A percentile compares a stretch with the other conserved stretches of the same genome.
These are phyloP conservation scores for Polyrhizophydium stewartii DNA, from an alignment of 371 early-diverging fungal species.

Conservation along the genomic window DNA sequence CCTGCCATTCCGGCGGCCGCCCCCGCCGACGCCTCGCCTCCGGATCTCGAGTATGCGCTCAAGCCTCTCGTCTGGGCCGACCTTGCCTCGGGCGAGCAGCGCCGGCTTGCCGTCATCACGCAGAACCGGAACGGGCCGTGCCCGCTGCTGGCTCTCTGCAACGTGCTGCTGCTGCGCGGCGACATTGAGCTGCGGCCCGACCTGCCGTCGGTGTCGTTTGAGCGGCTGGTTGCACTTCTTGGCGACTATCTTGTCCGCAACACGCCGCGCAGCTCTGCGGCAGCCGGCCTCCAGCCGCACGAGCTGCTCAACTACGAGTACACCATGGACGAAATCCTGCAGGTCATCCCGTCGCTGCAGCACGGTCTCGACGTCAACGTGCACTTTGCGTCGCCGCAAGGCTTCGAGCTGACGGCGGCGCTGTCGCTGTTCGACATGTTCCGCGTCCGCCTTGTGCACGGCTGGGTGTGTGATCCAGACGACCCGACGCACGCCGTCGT, in stretches of 20 bases:
- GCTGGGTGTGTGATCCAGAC: conserved; percentile 82
- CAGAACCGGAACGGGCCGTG: conserved; percentile 93
- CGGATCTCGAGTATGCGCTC: conserved; percentile 7
- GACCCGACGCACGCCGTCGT: conserved; percentile 54
- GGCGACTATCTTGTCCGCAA: conserved; percentile 62
- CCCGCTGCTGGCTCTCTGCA: conserved; percentile 82
- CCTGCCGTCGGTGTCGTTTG: conserved; percentile 56
- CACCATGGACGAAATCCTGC: conserved; percentile 40
- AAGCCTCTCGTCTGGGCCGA: conserved; percentile 15
- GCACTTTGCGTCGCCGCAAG: conserved; percentile 66
- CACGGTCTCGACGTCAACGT: conserved; percentile 79
- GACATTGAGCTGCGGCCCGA: conserved; percentile 59
- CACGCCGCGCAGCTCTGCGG: background rate
- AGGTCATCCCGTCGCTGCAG: conserved; percentile 49
- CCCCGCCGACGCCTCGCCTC: background rate
- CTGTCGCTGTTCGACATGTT: conserved; percentile 77
- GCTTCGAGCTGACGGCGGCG: conserved; percentile 73
- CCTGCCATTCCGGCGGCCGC: too few relatives aligned
- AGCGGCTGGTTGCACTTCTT: conserved; percentile 65
- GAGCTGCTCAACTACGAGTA: conserved; percentile 9
- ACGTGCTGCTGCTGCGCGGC: conserved; percentile 74
- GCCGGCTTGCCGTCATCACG: conserved; percentile 56
- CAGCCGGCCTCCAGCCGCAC: background rate
- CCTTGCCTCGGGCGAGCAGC: conserved; percentile 4
- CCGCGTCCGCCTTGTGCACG: conserved; percentile 76